phyloP scores from a whole-genome alignment of 73 alveolate species.

The Stentor roeselii region DNA sequence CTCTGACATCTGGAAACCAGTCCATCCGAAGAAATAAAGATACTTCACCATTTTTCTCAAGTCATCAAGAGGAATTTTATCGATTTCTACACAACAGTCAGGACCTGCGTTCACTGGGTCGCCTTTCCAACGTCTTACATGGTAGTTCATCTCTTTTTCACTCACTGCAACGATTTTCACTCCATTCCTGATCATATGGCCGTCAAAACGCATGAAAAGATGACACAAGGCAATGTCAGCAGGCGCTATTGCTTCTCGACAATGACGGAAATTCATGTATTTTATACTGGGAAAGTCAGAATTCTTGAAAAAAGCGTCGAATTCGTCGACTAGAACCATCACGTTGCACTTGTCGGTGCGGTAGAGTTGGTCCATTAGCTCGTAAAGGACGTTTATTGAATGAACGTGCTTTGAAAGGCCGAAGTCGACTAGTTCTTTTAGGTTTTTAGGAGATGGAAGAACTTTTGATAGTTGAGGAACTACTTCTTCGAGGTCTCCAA shows the following conservation, averaged over 20 bases:
- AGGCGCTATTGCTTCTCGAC: constrained; percentile 48
- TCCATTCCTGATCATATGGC: constrained; percentile 65
- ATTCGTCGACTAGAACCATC: constrained; percentile 48
- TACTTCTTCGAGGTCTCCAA: constrained; percentile 30
- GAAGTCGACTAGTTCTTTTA: constrained; percentile 46
- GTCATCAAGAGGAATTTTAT: constrained; percentile 47
- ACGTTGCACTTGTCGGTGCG: constrained; percentile 46
- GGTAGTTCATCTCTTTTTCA: constrained; percentile 29
- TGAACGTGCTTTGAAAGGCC: constrained; percentile 46
- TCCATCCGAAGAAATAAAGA: constrained; percentile 31
- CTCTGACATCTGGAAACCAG: constrained; percentile 29
- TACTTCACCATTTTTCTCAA: constrained; percentile 40
- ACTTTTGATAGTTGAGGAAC: constrained; percentile 30
- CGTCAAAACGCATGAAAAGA: constrained; percentile 60
- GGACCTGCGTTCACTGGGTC: constrained; percentile 39
- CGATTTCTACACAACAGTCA: constrained; percentile 40
- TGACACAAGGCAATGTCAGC: constrained; percentile 56
- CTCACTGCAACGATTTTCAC: constrained; percentile 44
- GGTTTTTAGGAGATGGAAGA: constrained; percentile 52
- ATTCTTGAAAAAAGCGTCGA: constrained; percentile 54
- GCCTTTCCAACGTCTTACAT: constrained; percentile 38
- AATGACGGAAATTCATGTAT: constrained; percentile 40
- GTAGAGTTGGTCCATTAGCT: constrained; percentile 51
- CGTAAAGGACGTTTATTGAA: constrained; percentile 55
- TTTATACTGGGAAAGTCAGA: constrained; percentile 46